Conservation (phyloP, 257 asterid genomes). For the Haberlea rhodopensis region DNA sequence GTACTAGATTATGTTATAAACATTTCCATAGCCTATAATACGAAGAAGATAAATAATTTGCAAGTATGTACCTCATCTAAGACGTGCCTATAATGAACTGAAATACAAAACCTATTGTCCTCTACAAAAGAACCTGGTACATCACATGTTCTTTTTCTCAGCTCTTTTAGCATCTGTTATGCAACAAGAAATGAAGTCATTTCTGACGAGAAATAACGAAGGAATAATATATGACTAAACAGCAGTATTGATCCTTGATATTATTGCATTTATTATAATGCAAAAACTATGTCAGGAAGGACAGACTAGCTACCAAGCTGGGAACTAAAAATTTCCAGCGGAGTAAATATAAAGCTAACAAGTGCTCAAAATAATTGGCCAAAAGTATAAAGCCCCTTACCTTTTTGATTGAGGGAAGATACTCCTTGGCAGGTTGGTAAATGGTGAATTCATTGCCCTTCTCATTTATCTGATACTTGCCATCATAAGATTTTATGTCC, state of each 20-base stretch:
- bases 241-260: background rate
- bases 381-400: constrained; percentile 36
- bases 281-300: background rate
- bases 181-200: background rate
- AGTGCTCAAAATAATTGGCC: background rate
- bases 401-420: constrained; percentile 61
- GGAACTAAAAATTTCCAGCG: background rate
- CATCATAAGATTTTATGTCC: constrained; percentile 40
- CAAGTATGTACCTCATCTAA: constrained; percentile 40
- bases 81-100: constrained; percentile 85
- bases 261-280: too few relatives aligned
- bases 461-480: constrained; percentile 44
- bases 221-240: background rate
- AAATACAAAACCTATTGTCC: constrained; percentile 77
- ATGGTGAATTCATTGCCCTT: constrained; percentile 64
- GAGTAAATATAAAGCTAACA: background rate
- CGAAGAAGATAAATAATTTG: background rate
- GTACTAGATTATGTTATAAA: background rate
- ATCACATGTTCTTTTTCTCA: constrained; percentile 37
- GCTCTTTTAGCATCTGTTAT: constrained; percentile 55
- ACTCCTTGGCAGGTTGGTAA: constrained; percentile 83
- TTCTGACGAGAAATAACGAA: background rate
- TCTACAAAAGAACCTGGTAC: constrained; percentile 68
- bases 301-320: background rate
- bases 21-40: background rate